Conservation (phyloP, 169 alveolate species). For the Theileria annulata region DNA sequence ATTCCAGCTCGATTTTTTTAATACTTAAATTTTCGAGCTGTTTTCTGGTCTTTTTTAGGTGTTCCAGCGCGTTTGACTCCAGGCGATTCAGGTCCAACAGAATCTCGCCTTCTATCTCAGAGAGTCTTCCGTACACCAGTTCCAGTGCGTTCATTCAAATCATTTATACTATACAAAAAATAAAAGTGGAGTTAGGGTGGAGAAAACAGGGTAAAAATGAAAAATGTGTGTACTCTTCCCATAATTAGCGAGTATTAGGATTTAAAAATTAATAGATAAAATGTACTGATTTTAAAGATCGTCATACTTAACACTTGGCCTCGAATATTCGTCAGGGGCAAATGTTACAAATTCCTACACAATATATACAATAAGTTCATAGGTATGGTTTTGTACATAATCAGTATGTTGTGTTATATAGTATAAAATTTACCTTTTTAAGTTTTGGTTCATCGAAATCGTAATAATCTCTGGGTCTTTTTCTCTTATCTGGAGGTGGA, state of each 20-base stretch:
- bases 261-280: conserved; percentile 1
- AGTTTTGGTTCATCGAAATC: conserved; percentile 67
- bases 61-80: conserved; percentile 29
- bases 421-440: conserved; percentile 28
- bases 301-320: conserved; percentile 66
- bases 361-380: background rate
- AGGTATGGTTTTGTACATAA: background rate
- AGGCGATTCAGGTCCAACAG: conserved; percentile 21
- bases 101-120: conserved; percentile 28
- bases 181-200: background rate
- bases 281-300: conserved; percentile 35
- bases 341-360: conserved; percentile 25
- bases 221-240: background rate
- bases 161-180: background rate
- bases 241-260: conserved; percentile 7
- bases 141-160: background rate
- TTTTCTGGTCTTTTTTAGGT: conserved; percentile 16
- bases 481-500: conserved; percentile 21
- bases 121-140: conserved; percentile 7
- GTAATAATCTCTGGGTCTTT: conserved; percentile 56
- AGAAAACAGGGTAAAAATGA: background rate
- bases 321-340: conserved; percentile 61
- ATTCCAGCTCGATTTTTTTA: conserved; percentile 1
- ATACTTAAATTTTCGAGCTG: background rate
- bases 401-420: background rate